phyloP scores from a whole-genome alignment of 1,284 basidiomycete species.

The Moesziomyces parantarcticus region DNA sequence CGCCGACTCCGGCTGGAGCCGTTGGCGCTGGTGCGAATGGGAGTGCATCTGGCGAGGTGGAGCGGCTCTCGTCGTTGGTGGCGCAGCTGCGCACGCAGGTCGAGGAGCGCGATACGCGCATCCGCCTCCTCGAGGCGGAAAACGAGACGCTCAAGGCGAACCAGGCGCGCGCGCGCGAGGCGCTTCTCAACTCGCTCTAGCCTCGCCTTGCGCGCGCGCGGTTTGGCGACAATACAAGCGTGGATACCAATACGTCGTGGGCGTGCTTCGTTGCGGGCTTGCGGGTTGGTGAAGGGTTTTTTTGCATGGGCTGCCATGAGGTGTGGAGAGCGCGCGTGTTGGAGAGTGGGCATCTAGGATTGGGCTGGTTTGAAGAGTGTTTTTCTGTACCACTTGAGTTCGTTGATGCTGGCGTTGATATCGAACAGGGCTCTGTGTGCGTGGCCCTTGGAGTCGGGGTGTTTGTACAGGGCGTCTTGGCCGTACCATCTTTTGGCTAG shows the following conservation, averaged over 20 bases:
- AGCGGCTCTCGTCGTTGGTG: slow-evolving; percentile 31
- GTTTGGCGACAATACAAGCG: too few relatives aligned
- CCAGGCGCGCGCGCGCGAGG: slow-evolving; percentile 45
- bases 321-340: background rate
- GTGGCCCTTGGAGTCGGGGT: background rate
- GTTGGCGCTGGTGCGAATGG: slow-evolving; percentile 4
- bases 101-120: slow-evolving; percentile 52
- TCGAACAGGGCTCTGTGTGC: slow-evolving; percentile 78
- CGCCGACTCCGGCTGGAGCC: background rate
- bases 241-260: too few relatives aligned
- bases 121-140: slow-evolving; percentile 61
- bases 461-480: slow-evolving; percentile 64
- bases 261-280: too few relatives aligned
- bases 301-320: too few relatives aligned
- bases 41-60: slow-evolving; percentile 11
- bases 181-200: slow-evolving; percentile 26
- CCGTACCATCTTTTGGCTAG: slow-evolving; percentile 82
- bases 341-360: background rate
- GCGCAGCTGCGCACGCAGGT: slow-evolving; percentile 47
- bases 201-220: too few relatives aligned
- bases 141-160: slow-evolving; percentile 57
- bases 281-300: too few relatives aligned
- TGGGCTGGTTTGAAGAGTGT: slow-evolving; percentile 64
- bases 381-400: slow-evolving; percentile 69
- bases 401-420: slow-evolving; percentile 78